Conservation (phyloP, 805 yeast species). For the Yamadazyma sp. region DNA sequence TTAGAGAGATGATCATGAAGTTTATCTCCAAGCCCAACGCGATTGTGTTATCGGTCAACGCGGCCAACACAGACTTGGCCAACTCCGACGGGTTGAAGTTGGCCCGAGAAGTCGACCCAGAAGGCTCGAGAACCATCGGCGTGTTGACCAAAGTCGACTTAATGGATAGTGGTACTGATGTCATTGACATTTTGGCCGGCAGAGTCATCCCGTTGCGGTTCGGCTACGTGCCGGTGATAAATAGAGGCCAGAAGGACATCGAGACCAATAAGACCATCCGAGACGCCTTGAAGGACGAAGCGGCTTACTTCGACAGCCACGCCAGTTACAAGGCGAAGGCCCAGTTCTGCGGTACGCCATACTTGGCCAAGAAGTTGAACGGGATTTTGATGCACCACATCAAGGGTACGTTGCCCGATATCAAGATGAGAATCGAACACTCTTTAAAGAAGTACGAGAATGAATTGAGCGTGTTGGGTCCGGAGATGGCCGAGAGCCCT, state of each 20-base stretch:
- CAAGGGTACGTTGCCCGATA: slow-evolving; percentile 68
- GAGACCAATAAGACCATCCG: slow-evolving; percentile 84
- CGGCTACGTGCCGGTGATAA: slow-evolving; percentile 96
- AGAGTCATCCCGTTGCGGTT: slow-evolving; percentile 92
- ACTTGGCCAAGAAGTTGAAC: slow-evolving; percentile 87
- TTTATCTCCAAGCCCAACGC: slow-evolving; percentile 95
- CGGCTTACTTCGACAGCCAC: slow-evolving; percentile 79
- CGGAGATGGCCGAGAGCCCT: slow-evolving; percentile 85
- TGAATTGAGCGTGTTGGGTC: slow-evolving; percentile 79
- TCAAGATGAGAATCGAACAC: slow-evolving; percentile 83
- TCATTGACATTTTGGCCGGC: slow-evolving; percentile 91
- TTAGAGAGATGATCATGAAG: slow-evolving; percentile 88
- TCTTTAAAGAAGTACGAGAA: slow-evolving; percentile 80
- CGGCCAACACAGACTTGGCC: slow-evolving; percentile 95
- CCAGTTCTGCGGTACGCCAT: slow-evolving; percentile 98
- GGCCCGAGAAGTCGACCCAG: slow-evolving; percentile 98
- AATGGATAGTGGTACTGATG: slow-evolving; percentile 98
- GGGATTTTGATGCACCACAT: slow-evolving; percentile 87
- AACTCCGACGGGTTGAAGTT: slow-evolving; percentile 94
- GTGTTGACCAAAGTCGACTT: slow-evolving; percentile 94
- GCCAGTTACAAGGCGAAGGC: slow-evolving; percentile 91
- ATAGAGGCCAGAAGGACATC: slow-evolving; percentile 96
- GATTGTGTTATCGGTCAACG: slow-evolving; percentile 89
- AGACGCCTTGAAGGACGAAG: slow-evolving; percentile 82
- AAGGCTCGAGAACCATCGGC: slow-evolving; percentile 93